Conservation (phyloP, 73 alveolate species). For the Paraurostyla sp. region DNA sequence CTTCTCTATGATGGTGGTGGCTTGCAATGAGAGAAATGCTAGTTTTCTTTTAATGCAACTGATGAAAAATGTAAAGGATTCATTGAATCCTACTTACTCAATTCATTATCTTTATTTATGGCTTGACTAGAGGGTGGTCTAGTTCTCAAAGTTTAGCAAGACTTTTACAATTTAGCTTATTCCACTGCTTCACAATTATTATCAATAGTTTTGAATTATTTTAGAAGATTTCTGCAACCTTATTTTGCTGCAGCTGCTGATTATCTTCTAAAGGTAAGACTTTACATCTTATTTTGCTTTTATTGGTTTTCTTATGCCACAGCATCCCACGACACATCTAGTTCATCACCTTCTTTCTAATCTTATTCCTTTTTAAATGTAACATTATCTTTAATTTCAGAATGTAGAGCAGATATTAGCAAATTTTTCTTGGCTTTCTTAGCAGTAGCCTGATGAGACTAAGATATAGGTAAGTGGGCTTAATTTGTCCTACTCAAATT, state of each 20-base stretch:
- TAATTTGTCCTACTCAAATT: neutral
- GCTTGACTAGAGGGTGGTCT: slow-evolving; percentile 25
- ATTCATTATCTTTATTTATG: neutral
- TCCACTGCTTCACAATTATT: neutral
- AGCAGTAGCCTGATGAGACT: neutral
- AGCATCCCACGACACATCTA: neutral
- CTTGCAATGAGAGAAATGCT: too few species aligned
- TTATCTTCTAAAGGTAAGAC: neutral
- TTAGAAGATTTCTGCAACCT: neutral
- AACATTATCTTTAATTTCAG: neutral
- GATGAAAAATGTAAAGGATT: too few species aligned
- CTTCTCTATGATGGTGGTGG: too few species aligned
- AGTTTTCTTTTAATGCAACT: too few species aligned
- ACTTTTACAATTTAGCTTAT: neutral
- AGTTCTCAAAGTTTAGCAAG: neutral
- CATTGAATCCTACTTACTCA: neutral
- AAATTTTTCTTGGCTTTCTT: neutral
- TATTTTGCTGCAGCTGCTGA: neutral
- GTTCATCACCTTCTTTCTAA: neutral
- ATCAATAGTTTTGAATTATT: slow-evolving; percentile 1
- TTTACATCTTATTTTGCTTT: neutral
- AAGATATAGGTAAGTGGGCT: neutral
- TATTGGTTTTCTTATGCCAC: neutral
- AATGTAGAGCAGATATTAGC: neutral
- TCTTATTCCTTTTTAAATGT: neutral